Conservation (phyloP, 2,329 filamentous ascomycete genomes). For the Metarhizium album region DNA sequence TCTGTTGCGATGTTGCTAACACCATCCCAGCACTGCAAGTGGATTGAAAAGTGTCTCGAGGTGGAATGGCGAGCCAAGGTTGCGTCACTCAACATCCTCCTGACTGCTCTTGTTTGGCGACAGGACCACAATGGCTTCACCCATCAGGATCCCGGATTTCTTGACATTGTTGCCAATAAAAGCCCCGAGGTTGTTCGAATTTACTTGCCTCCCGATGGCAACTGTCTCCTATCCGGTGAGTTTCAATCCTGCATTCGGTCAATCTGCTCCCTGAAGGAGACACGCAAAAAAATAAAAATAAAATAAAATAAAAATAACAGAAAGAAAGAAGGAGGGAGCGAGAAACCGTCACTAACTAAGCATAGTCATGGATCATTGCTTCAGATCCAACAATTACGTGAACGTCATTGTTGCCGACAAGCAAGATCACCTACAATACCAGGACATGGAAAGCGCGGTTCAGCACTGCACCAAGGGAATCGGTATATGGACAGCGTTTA, state of each 20-base stretch:
- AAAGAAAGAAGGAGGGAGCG: no score
- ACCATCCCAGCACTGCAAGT: constrained; percentile 56
- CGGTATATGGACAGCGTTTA: constrained; percentile 69
- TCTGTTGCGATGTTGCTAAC: constrained; percentile 7
- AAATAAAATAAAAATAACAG: no score
- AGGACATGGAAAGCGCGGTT: constrained; percentile 62
- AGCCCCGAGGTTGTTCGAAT: constrained; percentile 70
- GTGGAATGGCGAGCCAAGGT: constrained; percentile 67
- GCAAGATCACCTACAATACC: constrained; percentile 66
- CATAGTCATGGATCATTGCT: constrained; percentile 58
- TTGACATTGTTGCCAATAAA: constrained; percentile 72
- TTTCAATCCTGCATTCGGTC: not conserved
- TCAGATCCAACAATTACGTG: constrained; percentile 65
- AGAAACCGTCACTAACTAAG: constrained; percentile 11
- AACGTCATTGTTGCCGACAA: constrained; percentile 75
- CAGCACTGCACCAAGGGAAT: constrained; percentile 70
- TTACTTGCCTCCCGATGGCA: constrained; percentile 71
- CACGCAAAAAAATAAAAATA: no score
- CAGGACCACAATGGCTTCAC: constrained; percentile 81
- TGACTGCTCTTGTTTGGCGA: constrained; percentile 70
- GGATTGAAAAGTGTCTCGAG: constrained; percentile 73
- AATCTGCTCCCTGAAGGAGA: not conserved
- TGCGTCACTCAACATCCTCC: constrained; percentile 66
- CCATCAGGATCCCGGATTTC: constrained; percentile 70
- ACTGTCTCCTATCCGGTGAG: constrained; percentile 55